These are phyloP conservation scores for Dryas alaskensis DNA, from an alignment of 306 rosid genomes.

Conservation along the genomic window DNA sequence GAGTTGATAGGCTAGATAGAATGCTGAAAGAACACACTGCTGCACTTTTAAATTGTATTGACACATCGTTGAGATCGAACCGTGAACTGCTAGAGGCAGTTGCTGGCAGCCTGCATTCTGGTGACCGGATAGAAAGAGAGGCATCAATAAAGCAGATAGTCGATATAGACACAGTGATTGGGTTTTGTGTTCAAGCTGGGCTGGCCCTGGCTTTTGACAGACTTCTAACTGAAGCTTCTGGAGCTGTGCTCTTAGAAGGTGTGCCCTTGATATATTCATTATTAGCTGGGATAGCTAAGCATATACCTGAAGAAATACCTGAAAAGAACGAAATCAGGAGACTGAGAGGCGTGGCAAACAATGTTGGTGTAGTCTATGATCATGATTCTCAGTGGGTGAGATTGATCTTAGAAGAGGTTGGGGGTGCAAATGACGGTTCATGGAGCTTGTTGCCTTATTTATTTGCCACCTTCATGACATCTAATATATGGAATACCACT, in stretches of 20 bases:
- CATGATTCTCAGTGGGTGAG: constrained; percentile 92
- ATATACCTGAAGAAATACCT: constrained; percentile 79
- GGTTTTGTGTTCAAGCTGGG: constrained; percentile 93
- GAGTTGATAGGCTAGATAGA: constrained; percentile 88
- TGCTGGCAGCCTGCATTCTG: constrained; percentile 81
- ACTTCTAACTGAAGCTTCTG: constrained; percentile 85
- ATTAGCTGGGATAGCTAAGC: constrained; percentile 69
- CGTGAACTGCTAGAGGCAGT: constrained; percentile 83
- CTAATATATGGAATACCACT: constrained; percentile 82
- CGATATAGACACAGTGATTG: constrained; percentile 82
- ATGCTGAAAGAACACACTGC: constrained; percentile 98
- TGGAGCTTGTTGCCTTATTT: constrained; percentile 95
- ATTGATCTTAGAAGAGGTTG: constrained; percentile 87
- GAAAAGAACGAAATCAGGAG: constrained; percentile 77
- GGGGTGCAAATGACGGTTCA: constrained; percentile 94
- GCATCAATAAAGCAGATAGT: constrained; percentile 80
- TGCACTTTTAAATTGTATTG: constrained; percentile 96
- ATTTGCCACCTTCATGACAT: constrained; percentile 92
- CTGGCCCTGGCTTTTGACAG: constrained; percentile 82
- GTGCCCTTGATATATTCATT: constrained; percentile 87
- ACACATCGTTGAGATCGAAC: constrained; percentile 82
- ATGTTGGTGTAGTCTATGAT: constrained; percentile 60
- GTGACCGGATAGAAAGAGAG: constrained; percentile 87
- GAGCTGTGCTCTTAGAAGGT: constrained; percentile 80
- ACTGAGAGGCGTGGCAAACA: constrained; percentile 80